Conservation (phyloP, 352 stramenopile genomes). For the Phytophthora megakarya region DNA sequence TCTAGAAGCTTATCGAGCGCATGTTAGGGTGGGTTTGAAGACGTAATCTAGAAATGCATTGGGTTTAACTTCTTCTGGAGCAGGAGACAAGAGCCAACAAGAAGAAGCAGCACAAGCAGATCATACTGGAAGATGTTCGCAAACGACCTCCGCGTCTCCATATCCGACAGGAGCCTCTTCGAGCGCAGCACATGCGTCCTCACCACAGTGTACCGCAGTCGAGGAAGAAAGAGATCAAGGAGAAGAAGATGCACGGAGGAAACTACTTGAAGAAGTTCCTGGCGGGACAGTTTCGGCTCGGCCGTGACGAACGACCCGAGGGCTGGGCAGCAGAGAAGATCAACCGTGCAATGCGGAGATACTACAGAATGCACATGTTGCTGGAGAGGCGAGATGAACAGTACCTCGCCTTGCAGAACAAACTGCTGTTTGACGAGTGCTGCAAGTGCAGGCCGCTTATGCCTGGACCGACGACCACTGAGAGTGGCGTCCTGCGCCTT, state of each 20-base stretch:
- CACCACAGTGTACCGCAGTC: constrained; percentile 9
- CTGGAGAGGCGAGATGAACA: constrained; percentile 46
- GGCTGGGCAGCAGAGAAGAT: constrained; percentile 65
- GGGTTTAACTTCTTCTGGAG: background rate
- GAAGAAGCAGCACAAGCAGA: constrained; percentile 60
- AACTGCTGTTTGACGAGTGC: constrained; percentile 79
- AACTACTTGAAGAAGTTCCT: constrained; percentile 54
- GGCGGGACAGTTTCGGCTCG: constrained; percentile 38
- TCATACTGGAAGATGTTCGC: constrained; percentile 60
- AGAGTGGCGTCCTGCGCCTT: constrained; percentile 68
- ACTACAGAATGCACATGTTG: constrained; percentile 56
- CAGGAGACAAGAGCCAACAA: constrained; percentile 50
- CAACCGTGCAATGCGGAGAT: constrained; percentile 57
- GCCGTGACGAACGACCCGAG: constrained; percentile 44
- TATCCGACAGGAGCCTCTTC: constrained; percentile 39
- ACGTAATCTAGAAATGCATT: background rate
- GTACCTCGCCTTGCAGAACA: constrained; percentile 62
- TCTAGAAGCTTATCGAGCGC: constrained; percentile 48
- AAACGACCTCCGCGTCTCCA: constrained; percentile 47
- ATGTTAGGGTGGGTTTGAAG: constrained; percentile 36
- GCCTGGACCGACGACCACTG: constrained; percentile 52
- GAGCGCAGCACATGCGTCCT: constrained; percentile 13
- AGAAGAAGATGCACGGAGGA: constrained; percentile 16
- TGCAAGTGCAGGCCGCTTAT: constrained; percentile 65
- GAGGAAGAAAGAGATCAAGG: constrained; percentile 22